Evolutionary conservation across 164 flowering plant species (phyloP).

Genomic region (Aristolochia californica): DNA sequence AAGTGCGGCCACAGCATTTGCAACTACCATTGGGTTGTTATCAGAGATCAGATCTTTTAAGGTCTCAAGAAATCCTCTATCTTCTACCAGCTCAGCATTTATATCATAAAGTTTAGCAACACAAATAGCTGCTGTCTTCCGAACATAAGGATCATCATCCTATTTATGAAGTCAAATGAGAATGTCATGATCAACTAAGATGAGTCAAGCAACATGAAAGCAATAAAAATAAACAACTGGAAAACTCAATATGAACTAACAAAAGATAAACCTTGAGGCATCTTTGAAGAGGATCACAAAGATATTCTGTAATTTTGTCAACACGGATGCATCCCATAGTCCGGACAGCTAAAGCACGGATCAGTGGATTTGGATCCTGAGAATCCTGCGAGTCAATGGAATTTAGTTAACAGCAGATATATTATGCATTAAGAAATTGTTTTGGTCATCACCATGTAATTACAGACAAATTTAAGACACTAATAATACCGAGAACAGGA

Average conservation of each 20-base stretch:
- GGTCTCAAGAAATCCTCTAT: conserved; percentile 89
- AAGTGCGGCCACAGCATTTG: conserved; percentile 99
- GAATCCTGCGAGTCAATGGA: conserved; percentile 59
- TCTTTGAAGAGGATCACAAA: conserved; percentile 97
- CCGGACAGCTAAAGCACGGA: conserved; percentile 95
- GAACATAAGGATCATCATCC: conserved; percentile 99
- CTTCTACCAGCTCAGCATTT: conserved; percentile 98
- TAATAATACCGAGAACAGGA: neutral
- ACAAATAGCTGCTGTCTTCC: conserved; percentile 98
- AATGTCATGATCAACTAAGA: conserved; percentile 1
- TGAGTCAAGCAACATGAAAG: neutral
- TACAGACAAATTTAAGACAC: neutral
- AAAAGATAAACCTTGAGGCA: conserved; percentile 78
- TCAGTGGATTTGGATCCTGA: conserved; percentile 96
- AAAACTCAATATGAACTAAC: neutral
- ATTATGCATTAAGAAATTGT: neutral
- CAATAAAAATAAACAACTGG: neutral
- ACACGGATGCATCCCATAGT: conserved; percentile 99
- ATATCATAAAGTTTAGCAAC: conserved; percentile 98
- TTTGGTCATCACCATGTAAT: too few species aligned
- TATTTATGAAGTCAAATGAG: conserved; percentile 19
- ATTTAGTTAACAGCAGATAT: neutral
- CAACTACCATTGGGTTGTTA: conserved; percentile 99
- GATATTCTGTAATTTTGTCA: conserved; percentile 96
- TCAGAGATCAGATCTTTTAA: conserved; percentile 97